Evolutionary conservation across 352 stramenopile species (phyloP).

Genomic region (Phytopythium montanum): DNA sequence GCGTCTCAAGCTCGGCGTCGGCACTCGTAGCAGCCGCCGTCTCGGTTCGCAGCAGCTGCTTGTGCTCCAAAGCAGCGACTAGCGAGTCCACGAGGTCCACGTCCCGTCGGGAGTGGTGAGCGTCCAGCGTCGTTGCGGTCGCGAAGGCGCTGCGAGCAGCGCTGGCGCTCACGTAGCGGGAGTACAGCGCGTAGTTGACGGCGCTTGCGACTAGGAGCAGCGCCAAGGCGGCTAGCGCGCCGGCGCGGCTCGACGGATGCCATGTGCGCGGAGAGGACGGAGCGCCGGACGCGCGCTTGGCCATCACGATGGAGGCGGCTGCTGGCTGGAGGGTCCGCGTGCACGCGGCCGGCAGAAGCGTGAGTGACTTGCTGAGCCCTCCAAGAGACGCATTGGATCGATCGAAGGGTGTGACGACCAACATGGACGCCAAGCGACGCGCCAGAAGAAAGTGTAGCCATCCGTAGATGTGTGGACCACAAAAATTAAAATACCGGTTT

Average conservation of each 20-base stretch:
- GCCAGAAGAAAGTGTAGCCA: no score
- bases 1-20: neutral
- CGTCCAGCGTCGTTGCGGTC: slow-evolving; percentile 1
- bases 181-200: slow-evolving; percentile 1
- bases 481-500: no score
- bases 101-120: no score
- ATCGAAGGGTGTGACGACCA: no score
- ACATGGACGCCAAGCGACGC: no score
- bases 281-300: neutral
- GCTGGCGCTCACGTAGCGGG: neutral
- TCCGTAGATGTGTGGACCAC: no score
- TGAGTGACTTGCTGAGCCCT: no score
- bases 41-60: neutral
- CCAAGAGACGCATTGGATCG: no score
- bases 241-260: slow-evolving; percentile 6
- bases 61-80: neutral
- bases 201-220: slow-evolving; percentile 15
- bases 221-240: slow-evolving; percentile 5
- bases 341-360: neutral
- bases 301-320: neutral
- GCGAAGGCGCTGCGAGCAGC: neutral
- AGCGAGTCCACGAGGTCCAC: slow-evolving; percentile 4
- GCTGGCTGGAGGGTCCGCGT: neutral
- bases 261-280: neutral
- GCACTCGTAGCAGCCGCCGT: neutral